Evolutionary conservation across 352 stramenopile genomes (phyloP).

Genomic region (Globisporangium rhizosaccharum): DNA sequence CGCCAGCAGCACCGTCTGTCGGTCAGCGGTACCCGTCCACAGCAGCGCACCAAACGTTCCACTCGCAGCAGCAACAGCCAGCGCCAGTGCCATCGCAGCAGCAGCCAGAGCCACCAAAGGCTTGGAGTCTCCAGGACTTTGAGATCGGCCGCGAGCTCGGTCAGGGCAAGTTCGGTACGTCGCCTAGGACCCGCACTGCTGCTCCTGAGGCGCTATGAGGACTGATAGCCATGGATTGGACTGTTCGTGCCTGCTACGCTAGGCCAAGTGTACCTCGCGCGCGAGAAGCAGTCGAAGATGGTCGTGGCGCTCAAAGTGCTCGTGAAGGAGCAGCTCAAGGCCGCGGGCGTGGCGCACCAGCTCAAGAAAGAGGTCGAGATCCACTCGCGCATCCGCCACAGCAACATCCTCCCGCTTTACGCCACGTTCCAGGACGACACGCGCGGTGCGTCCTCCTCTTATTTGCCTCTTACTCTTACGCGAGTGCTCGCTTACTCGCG

Average conservation of each 20-base stretch:
- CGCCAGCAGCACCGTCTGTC: conserved; percentile 14
- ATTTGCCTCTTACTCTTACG: background rate
- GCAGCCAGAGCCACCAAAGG: conserved; percentile 23
- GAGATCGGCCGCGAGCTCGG: conserved; percentile 80
- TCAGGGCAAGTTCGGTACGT: conserved; percentile 79
- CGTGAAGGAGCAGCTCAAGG: conserved; percentile 81
- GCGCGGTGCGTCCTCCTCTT: conserved; percentile 25
- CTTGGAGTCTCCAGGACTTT: conserved; percentile 86
- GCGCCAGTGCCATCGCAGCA: conserved; percentile 5
- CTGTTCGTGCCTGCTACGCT: background rate
- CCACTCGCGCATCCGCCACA: conserved; percentile 84
- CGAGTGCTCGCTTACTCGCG: background rate
- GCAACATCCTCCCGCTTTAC: conserved; percentile 85
- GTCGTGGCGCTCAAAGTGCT: conserved; percentile 89
- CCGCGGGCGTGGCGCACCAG: conserved; percentile 64
- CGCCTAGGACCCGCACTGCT: too few relatives aligned
- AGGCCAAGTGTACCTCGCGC: conserved; percentile 82
- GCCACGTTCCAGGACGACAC: conserved; percentile 79
- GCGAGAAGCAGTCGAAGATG: conserved; percentile 75
- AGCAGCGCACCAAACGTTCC: conserved; percentile 1
- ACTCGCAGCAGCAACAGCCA: conserved; percentile 15
- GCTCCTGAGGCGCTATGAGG: background rate
- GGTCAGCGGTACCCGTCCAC: conserved; percentile 17
- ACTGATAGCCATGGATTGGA: background rate
- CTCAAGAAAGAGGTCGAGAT: conserved; percentile 90